A percentile compares a stretch with the other conserved stretches of the same genome.
phyloP scores from a whole-genome alignment of 306 rosid species.

The Argentina anserina region DNA sequence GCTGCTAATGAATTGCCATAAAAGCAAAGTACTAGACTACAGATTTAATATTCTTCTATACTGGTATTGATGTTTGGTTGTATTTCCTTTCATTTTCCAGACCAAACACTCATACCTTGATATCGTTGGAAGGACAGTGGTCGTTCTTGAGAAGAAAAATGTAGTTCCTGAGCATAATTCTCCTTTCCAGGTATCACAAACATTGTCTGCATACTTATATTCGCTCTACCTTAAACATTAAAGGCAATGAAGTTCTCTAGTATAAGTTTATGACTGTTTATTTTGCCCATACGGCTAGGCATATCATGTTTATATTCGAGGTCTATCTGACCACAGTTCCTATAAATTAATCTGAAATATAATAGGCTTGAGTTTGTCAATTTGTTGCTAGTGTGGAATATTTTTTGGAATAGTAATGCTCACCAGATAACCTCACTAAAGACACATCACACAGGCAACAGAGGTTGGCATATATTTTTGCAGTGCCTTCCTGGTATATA shows the following conservation, averaged over 20 bases:
- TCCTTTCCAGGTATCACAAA: conserved; percentile 71
- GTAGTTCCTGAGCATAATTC: conserved; percentile 83
- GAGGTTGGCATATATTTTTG: neutral
- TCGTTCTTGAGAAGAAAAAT: conserved; percentile 80
- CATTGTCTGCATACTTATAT: neutral
- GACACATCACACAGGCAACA: neutral
- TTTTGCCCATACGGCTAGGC: neutral
- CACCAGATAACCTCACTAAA: neutral
- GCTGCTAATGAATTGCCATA: conserved; percentile 5
- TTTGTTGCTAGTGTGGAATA: neutral
- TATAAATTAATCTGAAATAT: conserved; percentile 2
- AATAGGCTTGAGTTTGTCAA: neutral
- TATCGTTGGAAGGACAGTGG: conserved; percentile 86
- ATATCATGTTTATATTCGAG: neutral
- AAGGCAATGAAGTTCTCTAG: neutral
- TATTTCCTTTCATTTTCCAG: conserved; percentile 45
- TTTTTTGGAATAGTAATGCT: conserved; percentile 1
- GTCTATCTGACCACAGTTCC: neutral
- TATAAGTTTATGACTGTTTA: neutral
- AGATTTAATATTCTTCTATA: neutral
- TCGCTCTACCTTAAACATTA: conserved; percentile 1
- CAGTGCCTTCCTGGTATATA: neutral
- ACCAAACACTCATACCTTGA: conserved; percentile 91
- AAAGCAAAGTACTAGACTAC: neutral
- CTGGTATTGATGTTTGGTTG: conserved; percentile 6